phyloP scores from a whole-genome alignment of 495 filamentous ascomycete genomes.

The Hypoxylon intermedium region DNA sequence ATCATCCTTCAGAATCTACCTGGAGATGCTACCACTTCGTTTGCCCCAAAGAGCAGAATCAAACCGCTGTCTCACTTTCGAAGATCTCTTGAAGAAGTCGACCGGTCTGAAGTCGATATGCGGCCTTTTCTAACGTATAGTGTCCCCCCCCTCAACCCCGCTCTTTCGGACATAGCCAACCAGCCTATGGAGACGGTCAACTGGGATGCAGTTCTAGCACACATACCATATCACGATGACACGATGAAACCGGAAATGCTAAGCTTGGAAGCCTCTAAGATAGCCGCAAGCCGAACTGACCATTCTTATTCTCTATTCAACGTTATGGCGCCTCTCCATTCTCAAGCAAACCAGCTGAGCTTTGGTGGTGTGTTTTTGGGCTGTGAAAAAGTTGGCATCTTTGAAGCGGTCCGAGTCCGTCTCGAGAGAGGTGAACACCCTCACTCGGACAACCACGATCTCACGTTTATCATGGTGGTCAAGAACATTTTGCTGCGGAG shows the following conservation, averaged over 20 bases:
- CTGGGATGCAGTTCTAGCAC: slow-evolving; percentile 39
- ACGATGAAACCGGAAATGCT: slow-evolving; percentile 37
- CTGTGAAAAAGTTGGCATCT: slow-evolving; percentile 50
- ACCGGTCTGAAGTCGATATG: slow-evolving; percentile 46
- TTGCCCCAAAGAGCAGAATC: slow-evolving; percentile 8
- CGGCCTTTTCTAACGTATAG: slow-evolving; percentile 57
- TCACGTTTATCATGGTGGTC: slow-evolving; percentile 48
- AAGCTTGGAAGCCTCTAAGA: slow-evolving; percentile 54
- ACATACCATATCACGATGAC: slow-evolving; percentile 14
- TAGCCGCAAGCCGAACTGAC: slow-evolving; percentile 50
- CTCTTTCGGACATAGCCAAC: slow-evolving; percentile 30
- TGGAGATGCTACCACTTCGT: slow-evolving; percentile 28
- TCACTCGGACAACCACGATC: background rate
- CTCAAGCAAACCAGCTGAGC: slow-evolving; percentile 23
- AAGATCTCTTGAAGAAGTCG: slow-evolving; percentile 23
- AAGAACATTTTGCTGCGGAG: slow-evolving; percentile 25
- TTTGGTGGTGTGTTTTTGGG: slow-evolving; percentile 53
- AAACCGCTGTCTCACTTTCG: slow-evolving; percentile 30
- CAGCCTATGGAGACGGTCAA: slow-evolving; percentile 39
- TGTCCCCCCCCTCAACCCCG: slow-evolving; percentile 40
- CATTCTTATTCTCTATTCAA: slow-evolving; percentile 54
- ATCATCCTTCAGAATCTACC: slow-evolving; percentile 10
- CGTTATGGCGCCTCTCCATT: too few relatives aligned
- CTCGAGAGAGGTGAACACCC: slow-evolving; percentile 12
- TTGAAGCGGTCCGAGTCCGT: slow-evolving; percentile 49